Base-by-base conservation (phyloP, 768 basidiomycete genomes). In the Clitopilus passeckerianus region DNA sequence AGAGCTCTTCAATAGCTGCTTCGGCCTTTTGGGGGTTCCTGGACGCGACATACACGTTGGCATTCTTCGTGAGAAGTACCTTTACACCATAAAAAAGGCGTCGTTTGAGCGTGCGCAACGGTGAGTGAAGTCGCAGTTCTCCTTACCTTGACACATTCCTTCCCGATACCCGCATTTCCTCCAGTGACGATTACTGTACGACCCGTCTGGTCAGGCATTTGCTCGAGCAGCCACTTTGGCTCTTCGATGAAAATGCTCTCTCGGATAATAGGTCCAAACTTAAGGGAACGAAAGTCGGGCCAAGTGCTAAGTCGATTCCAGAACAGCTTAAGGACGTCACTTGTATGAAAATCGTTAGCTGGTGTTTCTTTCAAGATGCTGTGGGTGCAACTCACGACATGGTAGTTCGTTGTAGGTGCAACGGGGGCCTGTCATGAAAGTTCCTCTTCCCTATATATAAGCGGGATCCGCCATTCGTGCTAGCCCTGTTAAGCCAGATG, bases 21-120 rank as follows among this genome's bases (percentile, higher is more conserved):
- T 67, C 58, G 3, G 59, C 65, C 20, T 61, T 64, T 27, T 34
- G 24, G 41, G 62, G 44, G 57, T 59, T 65, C 15, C 67, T 59
- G 16, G 62, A 65, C 15, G 66, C 64, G 14, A 65, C 9, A 41
- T 65, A 68, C 7, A 67, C 66, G 20, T 66, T 61, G 6, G 60
- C 61, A 53, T 63, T 60, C 8, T 34, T 58, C 23, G 50, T 35
- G 6, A 66, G 50, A 30, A 63, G 43, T 14, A 35, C 57, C 60
- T 64, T 23, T 10, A 20, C 7, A 30, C 27, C 27, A 30, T 30
- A 30, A 30, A 30, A 7, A 3, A 30, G 4, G 7, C 27, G 4
- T 30, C 27, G 27, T 30, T 30, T 30, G n/a, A 30, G 27, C 23
- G 6, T 15, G 22, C 30, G 9, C 37, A 12, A 44, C 23, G 46